Evolutionary conservation across 225 moss, liverwort and hornwort genomes (phyloP).

Genomic region (Physcomitrellopsis africana): DNA sequence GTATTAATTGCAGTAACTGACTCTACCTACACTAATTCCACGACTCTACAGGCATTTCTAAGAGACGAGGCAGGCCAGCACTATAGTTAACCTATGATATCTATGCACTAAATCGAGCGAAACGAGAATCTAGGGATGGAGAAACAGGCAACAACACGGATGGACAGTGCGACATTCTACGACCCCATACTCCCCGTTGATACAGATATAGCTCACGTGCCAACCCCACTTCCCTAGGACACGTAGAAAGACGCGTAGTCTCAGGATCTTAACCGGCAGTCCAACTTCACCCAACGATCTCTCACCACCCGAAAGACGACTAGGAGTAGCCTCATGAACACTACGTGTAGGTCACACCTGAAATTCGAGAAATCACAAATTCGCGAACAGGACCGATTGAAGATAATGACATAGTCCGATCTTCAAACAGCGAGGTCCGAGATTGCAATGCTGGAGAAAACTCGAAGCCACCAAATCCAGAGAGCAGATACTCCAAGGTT

Average conservation of each 20-base stretch:
- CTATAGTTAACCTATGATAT: slow-evolving; percentile 11
- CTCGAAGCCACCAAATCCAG: slow-evolving; percentile 29
- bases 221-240: slow-evolving; percentile 30
- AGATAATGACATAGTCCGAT: slow-evolving; percentile 37
- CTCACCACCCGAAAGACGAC: slow-evolving; percentile 35
- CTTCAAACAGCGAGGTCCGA: slow-evolving; percentile 26
- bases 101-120: slow-evolving; percentile 32
- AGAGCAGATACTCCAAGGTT: slow-evolving; percentile 34
- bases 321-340: slow-evolving; percentile 38
- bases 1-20: slow-evolving; percentile 12
- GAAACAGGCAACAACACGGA: slow-evolving; percentile 29
- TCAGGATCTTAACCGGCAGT: slow-evolving; percentile 44
- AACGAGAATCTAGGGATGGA: slow-evolving; percentile 33
- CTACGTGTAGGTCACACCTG: slow-evolving; percentile 34
- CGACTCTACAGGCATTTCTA: slow-evolving; percentile 21
- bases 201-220: slow-evolving; percentile 17
- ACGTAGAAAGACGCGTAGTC: slow-evolving; percentile 22
- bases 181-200: slow-evolving; percentile 34
- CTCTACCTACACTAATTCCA: slow-evolving; percentile 25
- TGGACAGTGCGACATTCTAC: slow-evolving; percentile 29
- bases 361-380: slow-evolving; percentile 33
- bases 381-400: slow-evolving; percentile 27
- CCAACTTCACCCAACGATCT: slow-evolving; percentile 27
- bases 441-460: slow-evolving; percentile 37
- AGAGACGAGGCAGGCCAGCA: slow-evolving; percentile 25